Conservation (phyloP, 129 eudicot genomes). For the Pulicaria dysenterica region DNA sequence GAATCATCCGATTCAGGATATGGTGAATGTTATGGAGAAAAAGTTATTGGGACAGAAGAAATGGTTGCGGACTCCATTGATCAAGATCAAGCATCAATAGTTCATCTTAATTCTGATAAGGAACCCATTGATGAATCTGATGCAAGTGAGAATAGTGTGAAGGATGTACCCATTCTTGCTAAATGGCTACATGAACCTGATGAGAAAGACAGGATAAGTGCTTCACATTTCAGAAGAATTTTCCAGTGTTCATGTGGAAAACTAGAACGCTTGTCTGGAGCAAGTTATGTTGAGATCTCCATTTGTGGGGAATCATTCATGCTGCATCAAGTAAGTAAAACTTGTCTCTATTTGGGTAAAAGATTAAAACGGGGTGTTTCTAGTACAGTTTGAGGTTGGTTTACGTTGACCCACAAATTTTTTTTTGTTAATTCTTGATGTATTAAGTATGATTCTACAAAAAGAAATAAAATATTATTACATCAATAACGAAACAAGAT, state of each 20-base stretch:
- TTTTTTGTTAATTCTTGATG: too few species aligned
- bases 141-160: constrained; percentile 30
- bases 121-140: constrained; percentile 17
- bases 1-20: constrained; percentile 32
- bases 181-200: constrained; percentile 92
- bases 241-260: constrained; percentile 81
- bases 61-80: constrained; percentile 27
- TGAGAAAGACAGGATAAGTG: constrained; percentile 64
- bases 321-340: constrained; percentile 86
- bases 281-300: constrained; percentile 65
- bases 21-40: constrained; percentile 45
- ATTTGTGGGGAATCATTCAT: constrained; percentile 95
- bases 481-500: too few species aligned
- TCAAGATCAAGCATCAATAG: constrained; percentile 24
- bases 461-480: too few species aligned
- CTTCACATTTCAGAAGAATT: constrained; percentile 85
- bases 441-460: too few species aligned
- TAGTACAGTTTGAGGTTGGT: too few species aligned
- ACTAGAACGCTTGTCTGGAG: constrained; percentile 59
- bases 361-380: not conserved
- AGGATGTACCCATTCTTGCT: constrained; percentile 47
- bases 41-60: constrained; percentile 39
- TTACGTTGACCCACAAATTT: too few species aligned
- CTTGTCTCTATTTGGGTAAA: constrained; percentile 13
- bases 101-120: constrained; percentile 15